Evolutionary conservation across 495 filamentous ascomycete species (phyloP).

Genomic region (Penicillium maclennaniae): DNA sequence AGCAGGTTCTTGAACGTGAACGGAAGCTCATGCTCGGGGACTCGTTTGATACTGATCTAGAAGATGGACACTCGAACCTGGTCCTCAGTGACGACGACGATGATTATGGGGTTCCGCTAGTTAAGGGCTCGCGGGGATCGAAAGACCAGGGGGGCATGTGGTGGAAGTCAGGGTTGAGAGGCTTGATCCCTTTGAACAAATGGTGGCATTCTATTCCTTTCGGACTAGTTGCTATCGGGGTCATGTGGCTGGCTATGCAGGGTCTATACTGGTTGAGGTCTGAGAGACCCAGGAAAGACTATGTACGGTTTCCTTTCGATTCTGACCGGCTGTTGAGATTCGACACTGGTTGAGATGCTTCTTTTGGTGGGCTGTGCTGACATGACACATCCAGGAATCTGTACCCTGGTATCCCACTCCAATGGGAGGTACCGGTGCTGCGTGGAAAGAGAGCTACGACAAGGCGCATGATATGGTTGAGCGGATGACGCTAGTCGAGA

Average conservation of each 20-base stretch:
- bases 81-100: slow-evolving; percentile 21
- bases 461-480: slow-evolving; percentile 77
- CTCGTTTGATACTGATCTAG: slow-evolving; percentile 23
- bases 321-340: not conserved
- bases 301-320: slow-evolving; percentile 11
- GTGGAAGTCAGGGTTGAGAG: slow-evolving; percentile 7
- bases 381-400: slow-evolving; percentile 30
- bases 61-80: slow-evolving; percentile 15
- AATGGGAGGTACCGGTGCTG: slow-evolving; percentile 65
- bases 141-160: not conserved
- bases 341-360: not conserved
- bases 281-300: slow-evolving; percentile 3
- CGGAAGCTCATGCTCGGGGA: slow-evolving; percentile 7
- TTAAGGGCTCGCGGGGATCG: slow-evolving; percentile 6
- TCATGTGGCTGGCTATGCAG: slow-evolving; percentile 20
- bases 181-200: slow-evolving; percentile 6
- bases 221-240: slow-evolving; percentile 7
- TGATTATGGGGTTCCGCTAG: slow-evolving; percentile 17
- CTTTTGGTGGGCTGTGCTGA: not conserved
- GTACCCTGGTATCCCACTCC: slow-evolving; percentile 86
- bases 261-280: slow-evolving; percentile 11
- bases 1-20: slow-evolving; percentile 15
- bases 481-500: slow-evolving; percentile 83
- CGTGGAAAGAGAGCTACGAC: slow-evolving; percentile 74
- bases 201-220: slow-evolving; percentile 23